A percentile compares a stretch with the other conserved stretches of the same genome.
Conservation (phyloP, 129 eudicot genomes). For the Apium graveolens region DNA sequence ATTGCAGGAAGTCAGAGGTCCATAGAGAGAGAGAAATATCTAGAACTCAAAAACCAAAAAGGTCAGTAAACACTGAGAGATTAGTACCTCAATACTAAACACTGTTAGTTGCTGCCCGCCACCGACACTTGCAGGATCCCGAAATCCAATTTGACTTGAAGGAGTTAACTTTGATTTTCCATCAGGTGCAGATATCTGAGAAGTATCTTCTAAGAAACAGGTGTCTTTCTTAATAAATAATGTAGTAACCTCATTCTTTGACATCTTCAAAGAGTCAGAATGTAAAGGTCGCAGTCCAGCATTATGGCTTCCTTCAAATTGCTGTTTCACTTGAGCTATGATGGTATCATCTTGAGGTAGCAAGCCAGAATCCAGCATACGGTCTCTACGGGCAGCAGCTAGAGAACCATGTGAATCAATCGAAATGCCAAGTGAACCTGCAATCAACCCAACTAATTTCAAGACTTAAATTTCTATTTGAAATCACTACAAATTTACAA, state of each 20-base stretch:
- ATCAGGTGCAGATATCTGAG: constrained; percentile 95
- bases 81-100: constrained; percentile 68
- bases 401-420: constrained; percentile 25
- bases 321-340: constrained; percentile 18
- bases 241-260: constrained; percentile 16
- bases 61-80: neutral
- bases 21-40: neutral
- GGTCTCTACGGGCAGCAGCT: constrained; percentile 16
- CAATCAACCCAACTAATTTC: constrained; percentile 8
- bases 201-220: constrained; percentile 40
- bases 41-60: neutral
- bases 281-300: constrained; percentile 19
- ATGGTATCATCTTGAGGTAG: constrained; percentile 13
- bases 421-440: constrained; percentile 24
- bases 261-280: constrained; percentile 9
- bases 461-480: constrained; percentile 6
- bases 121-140: constrained; percentile 87
- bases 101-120: constrained; percentile 90
- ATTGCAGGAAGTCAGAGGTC: constrained; percentile 14
- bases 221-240: no score
- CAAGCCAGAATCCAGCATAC: constrained; percentile 20
- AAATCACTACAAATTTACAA: constrained; percentile 17
- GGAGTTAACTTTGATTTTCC: constrained; percentile 63
- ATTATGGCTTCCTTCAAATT: constrained; percentile 25
- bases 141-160: constrained; percentile 83